These are phyloP conservation scores for Nakaseomyces uthaithaninus DNA, from an alignment of 1,139 yeast genomes.

Conservation along the genomic window DNA sequence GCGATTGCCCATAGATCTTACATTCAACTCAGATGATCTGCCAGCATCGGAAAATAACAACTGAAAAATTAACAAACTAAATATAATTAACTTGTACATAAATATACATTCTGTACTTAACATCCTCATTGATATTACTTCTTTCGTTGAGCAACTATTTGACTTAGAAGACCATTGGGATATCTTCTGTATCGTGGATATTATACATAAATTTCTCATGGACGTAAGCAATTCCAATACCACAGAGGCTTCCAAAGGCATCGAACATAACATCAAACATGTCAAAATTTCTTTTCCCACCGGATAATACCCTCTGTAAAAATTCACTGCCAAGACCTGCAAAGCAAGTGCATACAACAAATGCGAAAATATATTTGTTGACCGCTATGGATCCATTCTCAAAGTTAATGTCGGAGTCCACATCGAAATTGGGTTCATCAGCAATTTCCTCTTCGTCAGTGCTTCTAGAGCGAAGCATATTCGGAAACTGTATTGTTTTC, in stretches of 20 bases:
- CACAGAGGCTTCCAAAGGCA: conserved; percentile 31
- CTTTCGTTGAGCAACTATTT: neutral
- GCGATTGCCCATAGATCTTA: conserved; percentile 81
- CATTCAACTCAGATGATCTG: conserved; percentile 41
- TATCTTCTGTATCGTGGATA: neutral
- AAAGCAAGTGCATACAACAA: conserved; percentile 38
- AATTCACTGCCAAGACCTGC: conserved; percentile 49
- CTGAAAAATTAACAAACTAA: neutral
- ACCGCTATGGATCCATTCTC: conserved; percentile 13
- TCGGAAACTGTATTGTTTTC: neutral
- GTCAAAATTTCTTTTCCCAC: conserved; percentile 41
- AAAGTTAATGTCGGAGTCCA: neutral
- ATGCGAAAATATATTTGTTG: conserved; percentile 34
- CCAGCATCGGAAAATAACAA: neutral
- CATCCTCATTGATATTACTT: conserved; percentile 1
- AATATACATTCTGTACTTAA: conserved; percentile 4
- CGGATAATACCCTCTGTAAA: conserved; percentile 39
- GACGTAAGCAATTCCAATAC: conserved; percentile 15
- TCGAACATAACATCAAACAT: conserved; percentile 41
- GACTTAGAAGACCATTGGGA: neutral
- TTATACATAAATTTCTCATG: neutral
- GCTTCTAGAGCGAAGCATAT: neutral
- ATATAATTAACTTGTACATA: conserved; percentile 8
- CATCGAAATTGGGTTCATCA: neutral
- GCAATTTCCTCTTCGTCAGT: neutral